Base-by-base conservation (phyloP, 176 grass and related monocot genomes). In the Ensete ventricosum region DNA sequence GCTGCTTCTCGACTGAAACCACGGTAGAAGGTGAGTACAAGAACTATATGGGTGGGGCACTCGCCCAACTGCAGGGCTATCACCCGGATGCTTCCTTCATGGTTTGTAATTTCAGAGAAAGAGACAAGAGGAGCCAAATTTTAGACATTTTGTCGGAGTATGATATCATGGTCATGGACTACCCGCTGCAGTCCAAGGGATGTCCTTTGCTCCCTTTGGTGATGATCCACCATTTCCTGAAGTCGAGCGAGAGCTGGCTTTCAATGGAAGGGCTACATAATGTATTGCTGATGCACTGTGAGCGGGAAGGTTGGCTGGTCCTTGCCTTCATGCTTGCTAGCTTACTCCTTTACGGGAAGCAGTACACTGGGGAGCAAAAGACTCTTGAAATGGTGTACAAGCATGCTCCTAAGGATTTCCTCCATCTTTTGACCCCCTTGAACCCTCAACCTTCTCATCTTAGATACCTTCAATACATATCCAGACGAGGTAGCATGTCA, bases 391-490 rank as follows among this genome's bases (percentile, higher is more conserved):
- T 73, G 67, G 79, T 84, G 49, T 87, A 87, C 64, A 78, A 67
- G 53, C 67, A 82, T 23, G 82, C 80, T 21, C 64, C 88, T 10
- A 77, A 54, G 25, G 76, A 82, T 57, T 73, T 82, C n/a, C 80
- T 84, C 13, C 67, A 78, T 11, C 62, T 78, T 5, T 55, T 48
- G 0, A 82, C 65, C 3, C 29, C 17, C 49, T 71, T 87, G 62
- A 79, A 84, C 29, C 82, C 88, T 11, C 73, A 82, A 26, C 76
- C 88, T 74, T 78, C 85, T 55, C 85, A 91, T 60, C 59, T 82
- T 55, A 91, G 88, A 80, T 91, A 91, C 55, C 74, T 87, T 11
- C 85, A 83, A 52, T 91, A 91, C 6, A 73, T 91, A 21, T 4
- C 68, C 8, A 87, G 70, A 66, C 74, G 84, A 25, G 59, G 74